These are phyloP conservation scores for Pseudocercospora pini-densiflorae DNA, from an alignment of 2,329 filamentous ascomycete species.

Conservation along the genomic window DNA sequence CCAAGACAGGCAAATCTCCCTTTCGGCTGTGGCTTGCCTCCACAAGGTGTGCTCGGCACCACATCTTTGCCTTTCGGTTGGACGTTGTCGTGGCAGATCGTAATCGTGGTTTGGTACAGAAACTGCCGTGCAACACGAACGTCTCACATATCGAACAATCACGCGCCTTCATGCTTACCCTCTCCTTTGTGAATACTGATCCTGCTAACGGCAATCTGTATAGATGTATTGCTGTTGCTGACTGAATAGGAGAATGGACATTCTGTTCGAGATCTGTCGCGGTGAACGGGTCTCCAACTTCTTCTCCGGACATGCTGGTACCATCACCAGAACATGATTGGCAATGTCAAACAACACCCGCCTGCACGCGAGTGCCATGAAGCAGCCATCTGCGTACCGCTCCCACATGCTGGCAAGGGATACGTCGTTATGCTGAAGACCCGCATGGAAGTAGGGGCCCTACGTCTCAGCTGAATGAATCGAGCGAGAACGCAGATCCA, in stretches of 20 bases:
- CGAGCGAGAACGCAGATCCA: slow-evolving; percentile 4
- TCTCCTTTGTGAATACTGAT: not conserved
- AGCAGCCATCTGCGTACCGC: not conserved
- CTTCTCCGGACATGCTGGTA: not conserved
- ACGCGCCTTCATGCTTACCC: not conserved
- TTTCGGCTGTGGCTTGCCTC: not conserved
- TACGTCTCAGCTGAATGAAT: slow-evolving; percentile 5
- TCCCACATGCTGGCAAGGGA: not conserved
- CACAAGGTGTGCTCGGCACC: not conserved
- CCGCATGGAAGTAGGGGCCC: not conserved
- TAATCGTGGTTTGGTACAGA: not conserved
- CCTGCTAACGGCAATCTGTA: not conserved
- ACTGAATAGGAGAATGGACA: not conserved
- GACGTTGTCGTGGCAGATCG: not conserved
- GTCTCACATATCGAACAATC: slow-evolving; percentile 5
- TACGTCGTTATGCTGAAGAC: slow-evolving; percentile 1
- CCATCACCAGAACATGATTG: slow-evolving; percentile 8
- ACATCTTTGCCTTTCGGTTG: not conserved
- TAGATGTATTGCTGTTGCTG: not conserved
- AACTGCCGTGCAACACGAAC: not conserved
- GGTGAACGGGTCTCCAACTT: not conserved
- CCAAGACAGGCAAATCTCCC: not conserved
- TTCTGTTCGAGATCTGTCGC: not conserved
- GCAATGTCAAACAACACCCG: slow-evolving; percentile 2
- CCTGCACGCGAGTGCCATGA: slow-evolving; percentile 4